Conservation (phyloP, 2,329 filamentous ascomycete species). For the Cordyceps tenuipes region DNA sequence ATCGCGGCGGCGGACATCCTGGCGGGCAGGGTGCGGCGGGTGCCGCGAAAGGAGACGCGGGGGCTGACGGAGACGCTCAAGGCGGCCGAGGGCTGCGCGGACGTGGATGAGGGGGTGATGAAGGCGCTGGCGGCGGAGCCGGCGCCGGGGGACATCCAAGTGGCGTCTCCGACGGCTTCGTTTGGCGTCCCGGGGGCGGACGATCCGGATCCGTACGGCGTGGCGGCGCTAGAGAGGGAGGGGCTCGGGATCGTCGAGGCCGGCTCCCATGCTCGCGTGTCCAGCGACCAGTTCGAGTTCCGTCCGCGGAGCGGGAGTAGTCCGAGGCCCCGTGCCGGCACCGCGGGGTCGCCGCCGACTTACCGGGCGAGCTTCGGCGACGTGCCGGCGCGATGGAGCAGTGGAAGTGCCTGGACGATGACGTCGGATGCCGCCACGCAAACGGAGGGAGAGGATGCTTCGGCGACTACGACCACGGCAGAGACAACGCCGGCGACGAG, state of each 20-base stretch:
- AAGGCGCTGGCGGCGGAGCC: constrained; percentile 27
- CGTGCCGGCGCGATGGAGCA: neutral
- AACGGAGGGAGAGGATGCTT: neutral
- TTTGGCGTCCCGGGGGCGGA: constrained; percentile 30
- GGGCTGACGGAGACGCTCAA: constrained; percentile 28
- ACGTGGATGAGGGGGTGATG: constrained; percentile 25
- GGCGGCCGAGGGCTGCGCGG: constrained; percentile 25
- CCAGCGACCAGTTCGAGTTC: constrained; percentile 29
- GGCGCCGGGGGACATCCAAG: constrained; percentile 26
- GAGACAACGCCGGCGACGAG: neutral
- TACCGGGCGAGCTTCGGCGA: neutral
- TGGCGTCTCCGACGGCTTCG: constrained; percentile 23
- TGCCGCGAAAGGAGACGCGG: constrained; percentile 19
- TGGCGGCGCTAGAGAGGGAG: constrained; percentile 27
- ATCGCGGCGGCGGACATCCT: constrained; percentile 40
- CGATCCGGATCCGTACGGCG: constrained; percentile 31
- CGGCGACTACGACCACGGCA: neutral
- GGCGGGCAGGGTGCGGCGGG: constrained; percentile 33
- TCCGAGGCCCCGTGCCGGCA: constrained; percentile 8
- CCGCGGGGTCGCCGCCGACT: neutral
- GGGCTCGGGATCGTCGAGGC: constrained; percentile 30
- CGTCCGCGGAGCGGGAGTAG: constrained; percentile 20
- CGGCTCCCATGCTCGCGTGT: constrained; percentile 25
- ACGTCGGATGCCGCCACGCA: constrained; percentile 1
- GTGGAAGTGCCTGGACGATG: neutral